A percentile compares a stretch with the other conserved stretches of the same genome.
These are phyloP conservation scores for Protomyces arabidopsidicola DNA, from an alignment of 1,139 yeast genomes.

Conservation along the genomic window DNA sequence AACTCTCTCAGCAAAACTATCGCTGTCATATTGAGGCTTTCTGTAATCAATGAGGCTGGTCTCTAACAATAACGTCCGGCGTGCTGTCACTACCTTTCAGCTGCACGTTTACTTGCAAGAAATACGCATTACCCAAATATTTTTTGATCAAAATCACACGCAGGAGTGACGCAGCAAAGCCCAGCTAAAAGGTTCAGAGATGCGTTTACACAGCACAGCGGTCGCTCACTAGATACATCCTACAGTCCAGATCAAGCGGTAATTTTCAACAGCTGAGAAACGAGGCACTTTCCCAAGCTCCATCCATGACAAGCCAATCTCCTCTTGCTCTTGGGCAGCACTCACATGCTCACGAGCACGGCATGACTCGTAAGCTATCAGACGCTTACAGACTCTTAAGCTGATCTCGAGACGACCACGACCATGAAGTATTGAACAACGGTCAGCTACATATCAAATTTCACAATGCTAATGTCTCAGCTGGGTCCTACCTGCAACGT, in stretches of 20 bases:
- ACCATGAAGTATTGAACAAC: conserved; percentile 19
- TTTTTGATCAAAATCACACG: too few species aligned
- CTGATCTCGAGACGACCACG: conserved; percentile 9
- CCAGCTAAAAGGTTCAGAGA: too few species aligned
- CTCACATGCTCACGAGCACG: background rate
- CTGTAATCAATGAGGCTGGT: background rate
- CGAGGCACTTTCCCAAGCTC: too few species aligned
- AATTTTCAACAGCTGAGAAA: too few species aligned
- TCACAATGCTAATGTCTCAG: background rate
- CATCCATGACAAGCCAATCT: too few species aligned
- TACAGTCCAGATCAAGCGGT: too few species aligned
- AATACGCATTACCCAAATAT: too few species aligned
- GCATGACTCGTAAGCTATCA: background rate
- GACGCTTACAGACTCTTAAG: background rate
- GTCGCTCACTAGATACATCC: too few species aligned
- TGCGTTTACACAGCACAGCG: too few species aligned
- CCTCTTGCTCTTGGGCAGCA: background rate
- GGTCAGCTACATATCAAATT: background rate
- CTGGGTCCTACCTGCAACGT: conserved; percentile 27
- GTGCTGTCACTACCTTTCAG: background rate
- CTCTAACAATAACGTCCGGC: background rate
- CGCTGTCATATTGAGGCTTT: background rate
- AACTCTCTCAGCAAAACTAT: background rate
- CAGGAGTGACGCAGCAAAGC: too few species aligned
- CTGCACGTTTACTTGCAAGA: too few species aligned